These are phyloP conservation scores for Wickerhamia fluorescens DNA, from an alignment of 805 yeast species.

Conservation along the genomic window DNA sequence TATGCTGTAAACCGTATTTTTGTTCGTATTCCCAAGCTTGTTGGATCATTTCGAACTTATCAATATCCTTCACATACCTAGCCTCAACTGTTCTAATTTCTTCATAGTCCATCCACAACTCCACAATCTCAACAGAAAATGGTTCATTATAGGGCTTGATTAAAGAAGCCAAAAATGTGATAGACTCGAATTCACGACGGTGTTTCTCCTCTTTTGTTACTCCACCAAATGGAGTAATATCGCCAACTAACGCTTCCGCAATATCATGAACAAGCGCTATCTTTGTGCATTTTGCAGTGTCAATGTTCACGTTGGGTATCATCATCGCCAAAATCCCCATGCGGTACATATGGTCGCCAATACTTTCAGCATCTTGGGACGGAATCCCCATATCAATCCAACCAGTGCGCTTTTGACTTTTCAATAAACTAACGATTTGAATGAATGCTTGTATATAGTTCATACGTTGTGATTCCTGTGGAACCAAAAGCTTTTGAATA, in stretches of 20 bases:
- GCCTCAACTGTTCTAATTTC: slow-evolving; percentile 77
- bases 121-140: slow-evolving; percentile 59
- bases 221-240: slow-evolving; percentile 71
- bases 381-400: slow-evolving; percentile 70
- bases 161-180: slow-evolving; percentile 54
- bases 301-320: slow-evolving; percentile 46
- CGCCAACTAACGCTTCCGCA: slow-evolving; percentile 92
- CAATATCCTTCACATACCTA: slow-evolving; percentile 86
- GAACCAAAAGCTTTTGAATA: slow-evolving; percentile 29
- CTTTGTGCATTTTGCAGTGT: slow-evolving; percentile 66
- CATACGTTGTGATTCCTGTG: slow-evolving; percentile 13
- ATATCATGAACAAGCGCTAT: slow-evolving; percentile 90
- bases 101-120: slow-evolving; percentile 86
- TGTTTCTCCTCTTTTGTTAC: slow-evolving; percentile 78
- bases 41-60: slow-evolving; percentile 79
- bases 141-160: slow-evolving; percentile 55
- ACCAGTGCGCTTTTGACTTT: slow-evolving; percentile 83
- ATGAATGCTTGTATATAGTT: slow-evolving; percentile 52
- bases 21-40: slow-evolving; percentile 84
- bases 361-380: slow-evolving; percentile 53
- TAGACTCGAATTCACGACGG: slow-evolving; percentile 69
- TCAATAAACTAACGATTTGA: slow-evolving; percentile 65
- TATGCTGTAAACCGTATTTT: slow-evolving; percentile 46
- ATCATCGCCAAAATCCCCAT: slow-evolving; percentile 81
- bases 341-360: slow-evolving; percentile 94